Evolutionary conservation across 345 rosid species (phyloP), one percentile per base, ranked within the genome.

Genomic region (Punica granatum): DNA sequence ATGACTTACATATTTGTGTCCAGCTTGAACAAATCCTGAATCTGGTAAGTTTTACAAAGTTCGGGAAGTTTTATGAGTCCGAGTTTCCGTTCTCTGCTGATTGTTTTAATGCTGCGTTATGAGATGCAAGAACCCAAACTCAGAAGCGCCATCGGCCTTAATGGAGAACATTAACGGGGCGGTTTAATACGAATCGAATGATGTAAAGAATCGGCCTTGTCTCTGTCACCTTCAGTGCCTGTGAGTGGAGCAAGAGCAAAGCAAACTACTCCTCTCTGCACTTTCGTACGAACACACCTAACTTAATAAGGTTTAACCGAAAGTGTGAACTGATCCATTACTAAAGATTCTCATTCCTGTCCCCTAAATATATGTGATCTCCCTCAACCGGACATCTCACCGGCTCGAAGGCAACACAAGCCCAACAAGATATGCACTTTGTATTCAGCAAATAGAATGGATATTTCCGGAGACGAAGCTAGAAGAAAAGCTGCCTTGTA

Each of bases 401-500:
- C 42, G 12, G 42, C 42, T 37, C 42, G 42, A 13, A 1, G 42
- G 42, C 7, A 37, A 37, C 42, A 37, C 42, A 13, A 37, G 42
- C 12, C 6, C n/a, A n/a, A n/a, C n/a, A n/a, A n/a, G n/a, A n/a
- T n/a, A n/a, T n/a, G n/a, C n/a, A n/a, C n/a, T n/a, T n/a, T n/a
- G n/a, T 37, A 11, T 37, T 37, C 5, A 37, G 5, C 41, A 11
- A 37, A 4, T 37, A 18, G 21, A 44, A 44, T 44, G 49, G 80
- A 75, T 37, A 4, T 4, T 23, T 67, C 69, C 0, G 64, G 49
- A 62, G 35, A 70, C 5, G 74, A 53, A 18, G 58, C 69, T 8
- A 76, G 76, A 69, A 81, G 73, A 16, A 74, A 77, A 49, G 84
- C 72, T 58, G 74, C 69, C 34, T 75, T 0, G 6, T 60, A 23